These are phyloP conservation scores for Dictyostelium discoideum DNA, from an alignment of 78 protist genomes.

Conservation along the genomic window DNA sequence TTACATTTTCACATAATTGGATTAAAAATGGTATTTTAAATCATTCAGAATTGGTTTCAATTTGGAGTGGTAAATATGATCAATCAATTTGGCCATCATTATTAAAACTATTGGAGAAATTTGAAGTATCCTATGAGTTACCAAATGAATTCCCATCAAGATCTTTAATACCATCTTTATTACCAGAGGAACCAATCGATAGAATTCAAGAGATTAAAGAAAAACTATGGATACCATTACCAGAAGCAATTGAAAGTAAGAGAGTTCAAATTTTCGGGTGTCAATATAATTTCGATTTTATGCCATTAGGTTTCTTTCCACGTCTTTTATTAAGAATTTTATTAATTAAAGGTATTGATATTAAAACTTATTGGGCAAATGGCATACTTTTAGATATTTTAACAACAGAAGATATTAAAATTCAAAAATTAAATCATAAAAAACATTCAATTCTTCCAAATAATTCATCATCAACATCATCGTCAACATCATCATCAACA, in stretches of 20 bases:
- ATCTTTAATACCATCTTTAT: conserved; percentile 42
- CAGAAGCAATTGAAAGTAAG: not conserved
- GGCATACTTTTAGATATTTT: conserved; percentile 48
- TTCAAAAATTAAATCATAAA: not conserved
- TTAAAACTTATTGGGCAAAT: conserved; percentile 67
- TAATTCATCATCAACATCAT: not conserved
- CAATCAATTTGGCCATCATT: conserved; percentile 54
- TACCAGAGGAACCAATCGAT: conserved; percentile 72
- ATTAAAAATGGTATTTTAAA: conserved; percentile 60
- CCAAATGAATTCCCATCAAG: not conserved
- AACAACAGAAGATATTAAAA: not conserved
- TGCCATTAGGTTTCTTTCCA: conserved; percentile 80
- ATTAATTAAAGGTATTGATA: conserved; percentile 18
- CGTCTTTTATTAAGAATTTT: conserved; percentile 39
- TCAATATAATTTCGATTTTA: conserved; percentile 67
- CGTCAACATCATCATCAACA: no score
- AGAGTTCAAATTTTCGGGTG: conserved; percentile 50
- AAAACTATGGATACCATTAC: conserved; percentile 19
- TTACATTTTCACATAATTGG: conserved; percentile 76
- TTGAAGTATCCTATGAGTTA: conserved; percentile 79
- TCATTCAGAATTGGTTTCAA: conserved; percentile 35
- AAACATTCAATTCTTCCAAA: not conserved
- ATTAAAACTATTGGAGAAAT: conserved; percentile 64
- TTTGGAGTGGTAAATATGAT: conserved; percentile 79
- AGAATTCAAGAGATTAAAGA: conserved; percentile 3